Evolutionary conservation across 2,329 filamentous ascomycete genomes (phyloP).

Genomic region (Samsoniella hepiali): DNA sequence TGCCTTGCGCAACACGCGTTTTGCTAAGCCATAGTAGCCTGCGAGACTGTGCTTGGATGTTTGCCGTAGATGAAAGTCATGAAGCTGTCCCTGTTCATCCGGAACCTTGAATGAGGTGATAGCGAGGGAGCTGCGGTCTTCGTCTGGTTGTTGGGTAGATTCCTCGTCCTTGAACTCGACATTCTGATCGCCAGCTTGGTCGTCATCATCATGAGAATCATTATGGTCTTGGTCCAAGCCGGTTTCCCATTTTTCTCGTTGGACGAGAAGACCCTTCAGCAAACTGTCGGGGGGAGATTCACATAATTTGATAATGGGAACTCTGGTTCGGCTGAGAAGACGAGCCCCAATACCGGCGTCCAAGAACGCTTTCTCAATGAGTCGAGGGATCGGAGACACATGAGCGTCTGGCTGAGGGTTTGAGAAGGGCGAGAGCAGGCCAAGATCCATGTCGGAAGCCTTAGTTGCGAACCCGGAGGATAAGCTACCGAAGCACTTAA

Average conservation of each 20-base stretch:
- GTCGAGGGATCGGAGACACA: conserved; percentile 63
- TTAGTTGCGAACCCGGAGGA: conserved; percentile 82
- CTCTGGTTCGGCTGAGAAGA: conserved; percentile 72
- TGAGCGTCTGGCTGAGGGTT: conserved; percentile 49
- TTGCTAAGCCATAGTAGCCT: conserved; percentile 48
- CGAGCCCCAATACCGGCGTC: conserved; percentile 71
- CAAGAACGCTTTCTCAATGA: conserved; percentile 73
- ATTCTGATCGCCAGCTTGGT: conserved; percentile 28
- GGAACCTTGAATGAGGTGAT: conserved; percentile 25
- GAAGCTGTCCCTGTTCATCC: conserved; percentile 20
- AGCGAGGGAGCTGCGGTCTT: conserved; percentile 10
- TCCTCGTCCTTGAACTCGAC: conserved; percentile 28
- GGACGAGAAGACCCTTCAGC: conserved; percentile 57
- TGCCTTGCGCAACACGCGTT: conserved; percentile 46
- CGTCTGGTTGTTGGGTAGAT: not conserved
- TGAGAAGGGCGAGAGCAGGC: conserved; percentile 65
- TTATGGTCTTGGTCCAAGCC: conserved; percentile 43
- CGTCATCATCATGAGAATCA: conserved; percentile 36
- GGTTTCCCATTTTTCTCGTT: conserved; percentile 69
- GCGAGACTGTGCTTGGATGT: conserved; percentile 38
- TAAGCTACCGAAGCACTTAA: conserved; percentile 79
- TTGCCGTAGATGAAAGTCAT: conserved; percentile 40
- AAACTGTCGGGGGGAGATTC: conserved; percentile 63
- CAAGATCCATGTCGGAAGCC: conserved; percentile 88
- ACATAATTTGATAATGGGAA: conserved; percentile 87